Base-by-base conservation (phyloP, 345 rosid species). In the Rhizophora apiculata region DNA sequence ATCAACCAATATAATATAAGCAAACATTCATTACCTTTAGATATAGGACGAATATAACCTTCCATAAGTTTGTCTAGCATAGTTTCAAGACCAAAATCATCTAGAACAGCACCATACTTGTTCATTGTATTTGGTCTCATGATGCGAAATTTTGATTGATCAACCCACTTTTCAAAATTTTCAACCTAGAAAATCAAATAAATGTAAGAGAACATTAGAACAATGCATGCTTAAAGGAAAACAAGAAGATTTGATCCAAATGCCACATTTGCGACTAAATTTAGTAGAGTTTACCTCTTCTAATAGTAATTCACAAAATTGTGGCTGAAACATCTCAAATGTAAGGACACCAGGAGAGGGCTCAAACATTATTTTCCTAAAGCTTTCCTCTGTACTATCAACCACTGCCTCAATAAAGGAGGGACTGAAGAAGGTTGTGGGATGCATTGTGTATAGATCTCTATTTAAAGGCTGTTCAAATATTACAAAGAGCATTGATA, bases 51-150 rank as follows among this genome's bases (percentile, higher is more conserved):
- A 30, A 96, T 80, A 68, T 81, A 92, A 67, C 84, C 93, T 65
- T 83, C 88, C 89, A 96, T 83, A 81, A 96, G 72, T 76, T 86
- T 82, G 80, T 81, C 82, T 18, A 96, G 97, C 99, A 96, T 89
- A 65, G 76, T 70, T 70, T 92, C 96, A 68, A 92, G 76, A 53
- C 96, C 99, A 79, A 96, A 96, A 81, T 96, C 99, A 78, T 85
- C 99, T 81, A 96, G 93, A 29, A 96, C 98, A 67, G 84, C 88
- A 65, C 99, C 99, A 71, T 76, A 89, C 78, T 77, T 88, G 75
- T 96, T 96, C 99, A 96, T 84, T 1, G 98, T 96, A 81, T 90
- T 92, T 64, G 99, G 99, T 31, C 97, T 82, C 99, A 92, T 92
- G 68, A 92, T 85, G 64, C 85, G 75, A 83, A 86, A 80, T 78